A percentile compares a stretch with the other conserved stretches of the same genome.
phyloP scores from a whole-genome alignment of 129 eudicot genomes.

The Arctium minus region DNA sequence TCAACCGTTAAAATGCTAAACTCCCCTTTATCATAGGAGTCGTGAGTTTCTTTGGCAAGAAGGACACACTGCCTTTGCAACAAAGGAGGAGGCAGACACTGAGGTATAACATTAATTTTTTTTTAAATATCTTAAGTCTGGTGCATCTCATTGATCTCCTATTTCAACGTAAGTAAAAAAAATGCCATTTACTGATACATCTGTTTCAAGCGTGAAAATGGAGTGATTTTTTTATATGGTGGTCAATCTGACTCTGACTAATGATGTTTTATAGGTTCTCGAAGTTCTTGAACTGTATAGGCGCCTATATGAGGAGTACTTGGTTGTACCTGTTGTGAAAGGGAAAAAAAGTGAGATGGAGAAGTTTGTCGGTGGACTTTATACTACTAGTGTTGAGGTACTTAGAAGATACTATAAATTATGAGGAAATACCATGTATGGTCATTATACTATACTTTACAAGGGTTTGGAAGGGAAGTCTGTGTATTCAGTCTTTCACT shows the following conservation, averaged over 20 bases:
- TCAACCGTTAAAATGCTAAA: no score
- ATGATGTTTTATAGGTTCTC: conserved; percentile 47
- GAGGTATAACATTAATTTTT: no score
- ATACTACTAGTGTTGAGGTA: conserved; percentile 94
- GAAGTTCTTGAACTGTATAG: conserved; percentile 78
- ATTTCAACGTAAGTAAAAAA: no score
- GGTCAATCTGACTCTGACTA: background rate
- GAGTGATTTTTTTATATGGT: background rate
- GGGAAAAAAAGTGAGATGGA: conserved; percentile 89
- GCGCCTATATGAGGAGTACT: conserved; percentile 75
- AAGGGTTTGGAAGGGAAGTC: no score
- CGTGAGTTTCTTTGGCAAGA: no score
- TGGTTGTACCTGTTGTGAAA: conserved; percentile 86
- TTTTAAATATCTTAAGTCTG: no score
- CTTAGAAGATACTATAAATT: background rate
- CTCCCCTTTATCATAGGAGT: no score
- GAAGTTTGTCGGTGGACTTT: conserved; percentile 95
- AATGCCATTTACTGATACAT: no score
- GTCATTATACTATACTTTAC: background rate
- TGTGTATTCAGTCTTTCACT: no score
- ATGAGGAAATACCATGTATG: background rate
- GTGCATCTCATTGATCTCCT: conserved; percentile 19
- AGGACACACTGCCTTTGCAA: no score
- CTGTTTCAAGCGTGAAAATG: background rate
- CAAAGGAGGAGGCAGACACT: no score